Conservation (phyloP, 768 basidiomycete genomes). For the Cubamyces sp. region DNA sequence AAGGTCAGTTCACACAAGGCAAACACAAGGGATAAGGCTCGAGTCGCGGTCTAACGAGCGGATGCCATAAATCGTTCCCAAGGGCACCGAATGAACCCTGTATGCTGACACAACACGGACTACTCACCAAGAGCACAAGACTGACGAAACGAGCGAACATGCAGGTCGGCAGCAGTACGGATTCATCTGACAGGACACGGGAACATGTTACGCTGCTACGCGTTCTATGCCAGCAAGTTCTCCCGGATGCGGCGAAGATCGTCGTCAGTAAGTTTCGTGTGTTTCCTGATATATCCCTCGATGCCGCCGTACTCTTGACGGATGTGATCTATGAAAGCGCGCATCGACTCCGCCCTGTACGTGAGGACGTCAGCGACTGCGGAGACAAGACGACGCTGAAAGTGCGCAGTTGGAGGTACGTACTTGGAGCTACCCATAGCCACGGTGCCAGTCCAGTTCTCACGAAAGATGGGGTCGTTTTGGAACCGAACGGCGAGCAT, state of each 20-base stretch:
- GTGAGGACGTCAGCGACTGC: neutral
- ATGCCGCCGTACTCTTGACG: slow-evolving; percentile 42
- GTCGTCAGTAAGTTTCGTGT: slow-evolving; percentile 37
- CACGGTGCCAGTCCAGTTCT: slow-evolving; percentile 41
- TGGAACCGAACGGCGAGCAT: slow-evolving; percentile 38
- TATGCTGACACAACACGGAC: too few species aligned
- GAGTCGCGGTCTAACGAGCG: too few species aligned
- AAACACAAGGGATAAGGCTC: too few species aligned
- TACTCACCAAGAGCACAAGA: too few species aligned
- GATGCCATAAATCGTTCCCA: too few species aligned
- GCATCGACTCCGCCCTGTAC: slow-evolving; percentile 43
- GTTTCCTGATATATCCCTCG: slow-evolving; percentile 39
- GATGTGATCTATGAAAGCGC: slow-evolving; percentile 37
- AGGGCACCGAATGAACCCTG: too few species aligned
- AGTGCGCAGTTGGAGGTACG: neutral
- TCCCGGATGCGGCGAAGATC: slow-evolving; percentile 33
- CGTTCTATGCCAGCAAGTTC: slow-evolving; percentile 19
- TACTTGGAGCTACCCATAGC: slow-evolving; percentile 43
- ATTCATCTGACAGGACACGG: neutral
- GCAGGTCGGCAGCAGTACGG: too few species aligned
- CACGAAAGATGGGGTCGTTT: slow-evolving; percentile 35
- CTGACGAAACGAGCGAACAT: too few species aligned
- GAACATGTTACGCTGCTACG: neutral
- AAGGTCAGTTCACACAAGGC: too few species aligned
- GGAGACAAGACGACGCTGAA: neutral